phyloP scores from a whole-genome alignment of 2,329 filamentous ascomycete genomes.

The Pseudocercospora vitis region DNA sequence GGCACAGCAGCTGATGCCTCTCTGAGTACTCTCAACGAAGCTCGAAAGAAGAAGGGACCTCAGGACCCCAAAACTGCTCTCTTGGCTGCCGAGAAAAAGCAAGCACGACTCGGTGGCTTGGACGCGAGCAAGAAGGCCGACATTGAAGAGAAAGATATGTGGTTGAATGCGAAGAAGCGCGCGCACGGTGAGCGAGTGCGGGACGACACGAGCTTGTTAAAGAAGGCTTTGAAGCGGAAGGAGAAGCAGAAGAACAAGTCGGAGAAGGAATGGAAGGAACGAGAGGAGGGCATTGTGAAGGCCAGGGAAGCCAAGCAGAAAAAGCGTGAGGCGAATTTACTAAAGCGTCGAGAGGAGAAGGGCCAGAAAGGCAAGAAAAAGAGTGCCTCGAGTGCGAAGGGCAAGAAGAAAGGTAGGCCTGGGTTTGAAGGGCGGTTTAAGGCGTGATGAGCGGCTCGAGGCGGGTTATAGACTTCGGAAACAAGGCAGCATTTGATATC shows the following conservation, averaged over 20 bases:
- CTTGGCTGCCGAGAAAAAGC: slow-evolving; percentile 81
- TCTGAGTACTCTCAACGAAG: slow-evolving; percentile 58
- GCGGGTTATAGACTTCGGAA: slow-evolving; percentile 4
- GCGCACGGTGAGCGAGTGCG: slow-evolving; percentile 86
- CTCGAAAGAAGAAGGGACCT: slow-evolving; percentile 75
- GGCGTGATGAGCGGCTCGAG: slow-evolving; percentile 31
- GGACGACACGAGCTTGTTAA: slow-evolving; percentile 82
- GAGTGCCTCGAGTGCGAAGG: slow-evolving; percentile 52
- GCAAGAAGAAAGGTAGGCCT: slow-evolving; percentile 61
- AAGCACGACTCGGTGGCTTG: slow-evolving; percentile 72
- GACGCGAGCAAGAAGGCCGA: slow-evolving; percentile 79
- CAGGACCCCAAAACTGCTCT: slow-evolving; percentile 83
- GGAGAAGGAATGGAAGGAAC: slow-evolving; percentile 72
- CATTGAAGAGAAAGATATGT: slow-evolving; percentile 88
- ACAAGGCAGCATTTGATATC: neutral
- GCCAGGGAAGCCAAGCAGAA: slow-evolving; percentile 52
- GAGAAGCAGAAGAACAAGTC: slow-evolving; percentile 88
- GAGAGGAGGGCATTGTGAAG: slow-evolving; percentile 48
- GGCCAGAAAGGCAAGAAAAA: slow-evolving; percentile 71
- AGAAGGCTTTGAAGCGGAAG: slow-evolving; percentile 93
- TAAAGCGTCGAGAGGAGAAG: slow-evolving; percentile 72
- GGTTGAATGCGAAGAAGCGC: slow-evolving; percentile 86
- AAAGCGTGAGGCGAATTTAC: slow-evolving; percentile 56
- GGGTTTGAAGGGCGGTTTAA: slow-evolving; percentile 68
- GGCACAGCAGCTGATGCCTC: slow-evolving; percentile 76